Evolutionary conservation across 495 filamentous ascomycete species (phyloP), one percentile per base, ranked within the genome.

Genomic region (Cercophora newfieldiana): DNA sequence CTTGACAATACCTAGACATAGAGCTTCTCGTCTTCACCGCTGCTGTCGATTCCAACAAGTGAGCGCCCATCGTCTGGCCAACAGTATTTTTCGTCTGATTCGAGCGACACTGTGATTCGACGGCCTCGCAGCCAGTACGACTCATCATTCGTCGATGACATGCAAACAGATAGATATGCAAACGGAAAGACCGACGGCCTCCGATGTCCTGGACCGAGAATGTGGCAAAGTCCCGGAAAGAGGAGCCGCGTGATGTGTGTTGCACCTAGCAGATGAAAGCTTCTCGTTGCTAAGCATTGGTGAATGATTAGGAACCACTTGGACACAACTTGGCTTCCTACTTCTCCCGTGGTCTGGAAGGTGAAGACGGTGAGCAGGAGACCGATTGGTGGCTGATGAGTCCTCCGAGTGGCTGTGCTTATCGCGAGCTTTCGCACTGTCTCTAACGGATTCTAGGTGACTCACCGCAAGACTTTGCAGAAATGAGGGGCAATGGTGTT

Each of bases 401-500:
- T 4, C 50, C 33, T 37, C 25, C 49, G n/a, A 59, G 50, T 64
- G 60, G 60, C 60, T 50, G 60, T 24, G 60, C 60, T 24, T 18
- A 21, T 37, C 22, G 60, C 49, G 2, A 14, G 29, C 55, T 37
- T 31, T 12, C 24, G 19, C 47, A 25, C 47, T n/a, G 19, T 29
- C 30, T 22, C 50, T 68, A 68, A 65, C 63, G 61, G 58, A 0
- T 18, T 18, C 3, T 8, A 29, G 14, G 30, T 59, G 63, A 65
- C 7, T 65, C 53, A 49, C 21, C 25, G 25, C 49, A 22, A 55
- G 4, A 31, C 56, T 37, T 26, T 50, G 16, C 61, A 26, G 2
- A 22, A 56, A 16, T 50, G 61, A 63, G 61, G 61, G 61, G 61
- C 49, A 50, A 53, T 3, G 14, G 22, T 56, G 66, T 68, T 68